Evolutionary conservation across 108 stramenopile genomes (phyloP).

Genomic region (Poteriospumella lacustris): DNA sequence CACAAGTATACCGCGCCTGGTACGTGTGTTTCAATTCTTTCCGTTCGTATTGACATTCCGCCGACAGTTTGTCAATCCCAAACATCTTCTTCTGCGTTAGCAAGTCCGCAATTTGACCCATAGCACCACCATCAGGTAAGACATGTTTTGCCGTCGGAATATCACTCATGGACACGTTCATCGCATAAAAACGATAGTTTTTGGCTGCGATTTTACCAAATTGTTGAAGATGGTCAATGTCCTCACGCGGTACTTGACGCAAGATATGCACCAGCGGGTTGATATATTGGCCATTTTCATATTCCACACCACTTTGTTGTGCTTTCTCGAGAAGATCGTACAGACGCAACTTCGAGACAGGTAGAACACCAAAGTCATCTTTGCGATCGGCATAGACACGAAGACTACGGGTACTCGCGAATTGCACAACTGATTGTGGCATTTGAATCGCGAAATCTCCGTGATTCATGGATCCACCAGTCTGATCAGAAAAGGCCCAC

Average conservation of each 20-base stretch:
- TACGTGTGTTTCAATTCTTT: too few species aligned
- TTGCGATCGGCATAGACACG: background rate
- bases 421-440: constrained; percentile 4
- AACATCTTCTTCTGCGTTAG: background rate
- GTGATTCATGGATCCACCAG: background rate
- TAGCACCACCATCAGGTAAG: constrained; percentile 17
- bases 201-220: too few species aligned
- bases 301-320: background rate
- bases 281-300: background rate
- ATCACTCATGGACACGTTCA: background rate
- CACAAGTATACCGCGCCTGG: too few species aligned
- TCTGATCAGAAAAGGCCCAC: constrained; percentile 14
- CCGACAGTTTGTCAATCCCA: background rate
- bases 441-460: background rate
- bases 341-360: background rate
- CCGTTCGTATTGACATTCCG: background rate
- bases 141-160: background rate
- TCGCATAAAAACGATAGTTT: background rate
- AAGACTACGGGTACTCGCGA: background rate
- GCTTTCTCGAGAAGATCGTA: background rate
- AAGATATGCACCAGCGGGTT: constrained; percentile 4
- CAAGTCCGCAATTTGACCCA: background rate
- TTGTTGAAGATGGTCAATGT: background rate
- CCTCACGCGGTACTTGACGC: background rate
- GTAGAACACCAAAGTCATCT: background rate